These are phyloP conservation scores for Diaporthe ilicicola DNA, from an alignment of 2,329 filamentous ascomycete species.

Conservation along the genomic window DNA sequence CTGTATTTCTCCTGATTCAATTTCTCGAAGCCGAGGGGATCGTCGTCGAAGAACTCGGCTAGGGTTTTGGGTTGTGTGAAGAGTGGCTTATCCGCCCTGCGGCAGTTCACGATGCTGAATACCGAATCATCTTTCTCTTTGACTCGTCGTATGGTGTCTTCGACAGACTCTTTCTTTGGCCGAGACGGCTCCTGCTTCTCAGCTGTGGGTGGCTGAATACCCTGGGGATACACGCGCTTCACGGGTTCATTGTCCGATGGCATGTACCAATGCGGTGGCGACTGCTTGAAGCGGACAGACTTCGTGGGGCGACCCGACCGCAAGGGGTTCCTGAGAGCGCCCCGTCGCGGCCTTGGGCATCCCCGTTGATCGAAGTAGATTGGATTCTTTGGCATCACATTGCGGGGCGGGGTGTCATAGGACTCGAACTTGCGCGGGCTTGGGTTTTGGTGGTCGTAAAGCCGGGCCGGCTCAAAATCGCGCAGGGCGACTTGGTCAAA, in stretches of 20 bases:
- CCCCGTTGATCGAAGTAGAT: slow-evolving; percentile 23
- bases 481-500: slow-evolving; percentile 38
- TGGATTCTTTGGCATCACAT: slow-evolving; percentile 26
- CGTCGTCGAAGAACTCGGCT: slow-evolving; percentile 35
- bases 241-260: slow-evolving; percentile 29
- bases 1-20: slow-evolving; percentile 6
- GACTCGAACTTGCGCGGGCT: slow-evolving; percentile 31
- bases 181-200: neutral
- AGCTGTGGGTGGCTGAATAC: neutral
- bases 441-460: slow-evolving; percentile 32
- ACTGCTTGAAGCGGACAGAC: slow-evolving; percentile 19
- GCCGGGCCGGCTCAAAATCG: slow-evolving; percentile 31
- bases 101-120: neutral
- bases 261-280: slow-evolving; percentile 21
- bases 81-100: slow-evolving; percentile 20
- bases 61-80: slow-evolving; percentile 29
- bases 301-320: neutral
- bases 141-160: slow-evolving; percentile 5
- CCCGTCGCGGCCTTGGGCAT: slow-evolving; percentile 4
- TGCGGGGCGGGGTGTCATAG: slow-evolving; percentile 28
- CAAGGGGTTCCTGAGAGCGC: slow-evolving; percentile 9
- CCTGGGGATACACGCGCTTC: slow-evolving; percentile 14
- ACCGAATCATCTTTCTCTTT: slow-evolving; percentile 6
- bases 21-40: slow-evolving; percentile 28
- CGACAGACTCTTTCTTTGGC: neutral